Conservation (phyloP, 2,329 filamentous ascomycete species). For the Magnaporthiopsis poae region DNA sequence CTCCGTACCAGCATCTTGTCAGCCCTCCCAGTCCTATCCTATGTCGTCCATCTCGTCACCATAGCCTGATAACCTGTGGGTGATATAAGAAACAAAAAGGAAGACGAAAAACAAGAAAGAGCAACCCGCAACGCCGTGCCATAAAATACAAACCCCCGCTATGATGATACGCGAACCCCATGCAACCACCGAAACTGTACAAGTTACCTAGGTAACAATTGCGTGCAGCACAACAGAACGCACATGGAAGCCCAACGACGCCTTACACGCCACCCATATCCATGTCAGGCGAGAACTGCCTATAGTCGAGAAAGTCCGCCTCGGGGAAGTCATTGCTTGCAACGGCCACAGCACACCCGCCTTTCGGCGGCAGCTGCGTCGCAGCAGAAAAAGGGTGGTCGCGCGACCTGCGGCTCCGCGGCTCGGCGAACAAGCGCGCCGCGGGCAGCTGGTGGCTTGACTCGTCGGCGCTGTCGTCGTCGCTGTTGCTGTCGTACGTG, state of each 20-base stretch:
- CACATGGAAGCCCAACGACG: too few relatives aligned
- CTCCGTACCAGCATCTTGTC: too few relatives aligned
- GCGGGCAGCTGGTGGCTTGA: constrained; percentile 9
- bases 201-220: not conserved
- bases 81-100: not conserved
- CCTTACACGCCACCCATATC: constrained; percentile 30
- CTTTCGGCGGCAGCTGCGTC: not conserved
- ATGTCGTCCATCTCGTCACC: not conserved
- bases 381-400: constrained; percentile 7
- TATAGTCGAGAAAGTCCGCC: constrained; percentile 51
- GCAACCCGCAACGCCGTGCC: not conserved
- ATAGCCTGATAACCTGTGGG: not conserved
- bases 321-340: constrained; percentile 55
- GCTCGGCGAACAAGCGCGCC: constrained; percentile 39
- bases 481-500: constrained; percentile 34
- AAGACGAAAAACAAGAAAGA: not conserved
- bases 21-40: not conserved
- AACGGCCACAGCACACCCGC: constrained; percentile 22
- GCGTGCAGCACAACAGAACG: too few relatives aligned
- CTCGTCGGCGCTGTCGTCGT: constrained; percentile 22
- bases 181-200: not conserved
- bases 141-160: not conserved
- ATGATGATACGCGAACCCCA: not conserved
- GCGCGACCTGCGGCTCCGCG: constrained; percentile 21
- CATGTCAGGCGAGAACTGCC: constrained; percentile 21